phyloP scores from a whole-genome alignment of 345 rosid genomes.

The Nasturtium officinale region DNA sequence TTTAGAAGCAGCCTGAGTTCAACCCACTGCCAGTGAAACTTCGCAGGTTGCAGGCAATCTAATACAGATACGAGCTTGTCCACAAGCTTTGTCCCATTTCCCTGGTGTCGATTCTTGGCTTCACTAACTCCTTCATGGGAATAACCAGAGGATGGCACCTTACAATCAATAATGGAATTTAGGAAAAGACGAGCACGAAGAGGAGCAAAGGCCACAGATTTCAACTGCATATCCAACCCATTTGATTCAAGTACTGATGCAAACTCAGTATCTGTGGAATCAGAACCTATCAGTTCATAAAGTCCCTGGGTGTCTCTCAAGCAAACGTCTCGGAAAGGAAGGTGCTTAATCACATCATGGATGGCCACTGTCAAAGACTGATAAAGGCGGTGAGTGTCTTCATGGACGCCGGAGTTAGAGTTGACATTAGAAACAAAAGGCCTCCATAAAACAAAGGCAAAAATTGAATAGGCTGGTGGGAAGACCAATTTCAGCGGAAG shows the following conservation, averaged over 20 bases:
- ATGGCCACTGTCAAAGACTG: conserved; percentile 78
- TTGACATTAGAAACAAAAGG: conserved; percentile 58
- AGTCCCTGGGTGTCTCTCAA: conserved; percentile 79
- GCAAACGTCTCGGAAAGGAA: conserved; percentile 89
- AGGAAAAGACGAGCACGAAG: conserved; percentile 92
- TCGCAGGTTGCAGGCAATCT: conserved; percentile 91
- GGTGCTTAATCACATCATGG: conserved; percentile 77
- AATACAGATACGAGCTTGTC: conserved; percentile 81
- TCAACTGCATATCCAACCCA: conserved; percentile 70
- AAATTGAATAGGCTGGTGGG: conserved; percentile 87
- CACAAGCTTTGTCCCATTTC: conserved; percentile 66
- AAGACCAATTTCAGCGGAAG: conserved; percentile 85
- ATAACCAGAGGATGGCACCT: conserved; percentile 55
- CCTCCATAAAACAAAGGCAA: conserved; percentile 83
- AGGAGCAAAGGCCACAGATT: conserved; percentile 77
- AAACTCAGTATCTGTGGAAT: conserved; percentile 84
- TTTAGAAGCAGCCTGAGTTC: conserved; percentile 96
- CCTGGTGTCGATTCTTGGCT: conserved; percentile 53
- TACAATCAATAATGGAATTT: conserved; percentile 82
- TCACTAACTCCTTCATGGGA: conserved; percentile 64
- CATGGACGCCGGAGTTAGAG: conserved; percentile 56
- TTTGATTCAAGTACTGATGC: conserved; percentile 68
- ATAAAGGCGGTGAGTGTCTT: conserved; percentile 77
- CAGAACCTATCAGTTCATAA: conserved; percentile 83
- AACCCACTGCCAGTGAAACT: conserved; percentile 99